Evolutionary conservation across 108 stramenopile genomes (phyloP), one percentile per base, ranked within the genome.

Genomic region (Halocafeteria seosinensis): DNA sequence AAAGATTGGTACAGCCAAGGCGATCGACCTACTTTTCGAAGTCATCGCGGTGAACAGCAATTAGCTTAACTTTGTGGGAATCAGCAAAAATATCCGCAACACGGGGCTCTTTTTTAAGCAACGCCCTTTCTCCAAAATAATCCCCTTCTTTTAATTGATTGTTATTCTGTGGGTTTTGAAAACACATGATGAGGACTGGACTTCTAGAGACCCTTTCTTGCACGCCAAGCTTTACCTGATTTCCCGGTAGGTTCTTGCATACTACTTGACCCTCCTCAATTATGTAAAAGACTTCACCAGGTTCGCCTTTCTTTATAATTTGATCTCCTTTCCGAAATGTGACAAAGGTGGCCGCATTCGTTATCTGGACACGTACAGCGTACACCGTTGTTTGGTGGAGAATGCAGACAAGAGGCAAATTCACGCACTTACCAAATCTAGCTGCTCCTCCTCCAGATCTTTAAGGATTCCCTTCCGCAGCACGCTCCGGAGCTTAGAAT

Each of bases 221-320:
- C n/a, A n/a, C n/a, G n/a, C n/a, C n/a, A n/a, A n/a, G n/a, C n/a
- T n/a, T n/a, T n/a, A n/a, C n/a, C n/a, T n/a, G n/a, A n/a, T n/a
- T n/a, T 21, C 59, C 68, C 5, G 57, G 55, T 50, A 71, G 67
- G 50, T 82, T 75, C 1, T 70, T 76, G 68, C 67, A 68, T 28
- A 62, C 24, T 53, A 81, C 55, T n/a, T 52, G 68, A 27, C 90
- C 90, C 50, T 77, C 59, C 55, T 85, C 80, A 50, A 88, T 72
- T 36, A 88, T 78, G 72, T 68, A 84, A 63, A 91, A 88, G 2
- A 80, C 42, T 61, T 69, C 52, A 5, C 78, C 81, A 2, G n/a
- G 2, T 13, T 26, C 28, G 17, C 57, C 57, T n/a, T 59, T 59
- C 12, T 28, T 6, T 21, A 59, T 59, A 35, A 59, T 59, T 21